Evolutionary conservation across 2,329 filamentous ascomycete species (phyloP).

Genomic region (Phialophora verrucosa): DNA sequence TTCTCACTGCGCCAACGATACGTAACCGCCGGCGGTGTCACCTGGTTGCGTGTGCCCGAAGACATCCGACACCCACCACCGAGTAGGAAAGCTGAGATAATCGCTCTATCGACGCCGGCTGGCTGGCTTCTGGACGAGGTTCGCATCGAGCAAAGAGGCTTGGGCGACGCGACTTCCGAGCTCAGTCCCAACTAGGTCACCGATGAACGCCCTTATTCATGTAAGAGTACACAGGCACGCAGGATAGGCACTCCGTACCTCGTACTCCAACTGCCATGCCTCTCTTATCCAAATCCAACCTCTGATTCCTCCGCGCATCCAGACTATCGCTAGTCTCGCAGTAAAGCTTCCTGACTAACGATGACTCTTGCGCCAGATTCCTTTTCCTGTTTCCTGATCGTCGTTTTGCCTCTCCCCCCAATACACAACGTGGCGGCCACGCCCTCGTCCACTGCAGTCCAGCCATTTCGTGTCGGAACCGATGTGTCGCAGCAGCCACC

Average conservation of each 20-base stretch:
- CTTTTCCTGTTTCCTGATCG: not conserved
- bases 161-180: no score
- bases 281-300: not conserved
- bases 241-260: not conserved
- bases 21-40: not conserved
- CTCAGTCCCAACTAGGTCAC: not conserved
- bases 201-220: not conserved
- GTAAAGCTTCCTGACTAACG: slow-evolving; percentile 12
- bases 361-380: slow-evolving; percentile 8
- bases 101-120: not conserved
- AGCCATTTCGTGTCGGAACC: not conserved
- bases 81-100: not conserved
- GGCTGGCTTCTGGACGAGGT: no score
- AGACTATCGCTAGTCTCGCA: slow-evolving; percentile 15
- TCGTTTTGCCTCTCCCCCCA: slow-evolving; percentile 2
- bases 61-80: not conserved
- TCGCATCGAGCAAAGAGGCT: no score
- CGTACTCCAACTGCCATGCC: not conserved
- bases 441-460: not conserved
- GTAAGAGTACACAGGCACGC: no score
- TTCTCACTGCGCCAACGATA: not conserved
- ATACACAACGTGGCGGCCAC: not conserved
- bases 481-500: not conserved
- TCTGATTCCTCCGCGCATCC: slow-evolving; percentile 6
- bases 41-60: not conserved